A percentile compares a stretch with the other conserved stretches of the same genome.
Evolutionary conservation across 2,329 filamentous ascomycete species (phyloP).

Genomic region (Colletotrichum paranaense): DNA sequence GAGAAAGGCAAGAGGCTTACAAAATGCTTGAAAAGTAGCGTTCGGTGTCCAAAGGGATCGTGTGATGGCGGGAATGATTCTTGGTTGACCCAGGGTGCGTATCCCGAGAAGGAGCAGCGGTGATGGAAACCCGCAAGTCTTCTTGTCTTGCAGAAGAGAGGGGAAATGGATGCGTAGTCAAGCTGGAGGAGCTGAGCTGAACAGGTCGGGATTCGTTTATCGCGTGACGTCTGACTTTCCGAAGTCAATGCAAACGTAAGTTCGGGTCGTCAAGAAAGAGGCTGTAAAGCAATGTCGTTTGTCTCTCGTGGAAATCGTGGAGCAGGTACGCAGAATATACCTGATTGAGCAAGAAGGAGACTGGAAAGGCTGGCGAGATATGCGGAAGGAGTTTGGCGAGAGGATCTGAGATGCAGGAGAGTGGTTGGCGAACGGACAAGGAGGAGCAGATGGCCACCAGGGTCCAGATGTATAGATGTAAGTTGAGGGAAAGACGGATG

Average conservation of each 20-base stretch:
- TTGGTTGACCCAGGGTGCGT: background rate
- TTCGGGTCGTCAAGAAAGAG: background rate
- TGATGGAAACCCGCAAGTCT: slow-evolving; percentile 7
- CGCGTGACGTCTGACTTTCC: slow-evolving; percentile 4
- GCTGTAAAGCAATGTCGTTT: background rate
- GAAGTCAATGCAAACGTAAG: background rate
- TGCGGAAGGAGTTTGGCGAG: background rate
- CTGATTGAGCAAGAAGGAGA: background rate
- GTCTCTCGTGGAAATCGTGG: background rate
- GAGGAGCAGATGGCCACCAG: slow-evolving; percentile 20
- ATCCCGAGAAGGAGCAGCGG: background rate
- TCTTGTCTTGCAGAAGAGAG: slow-evolving; percentile 1
- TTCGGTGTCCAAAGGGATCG: background rate
- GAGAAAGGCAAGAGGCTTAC: slow-evolving; percentile 20
- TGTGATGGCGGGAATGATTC: background rate
- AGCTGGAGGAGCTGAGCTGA: background rate
- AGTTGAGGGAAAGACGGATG: slow-evolving; percentile 9
- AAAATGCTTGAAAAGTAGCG: background rate
- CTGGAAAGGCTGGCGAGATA: background rate
- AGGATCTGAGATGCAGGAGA: background rate
- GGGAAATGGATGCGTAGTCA: background rate
- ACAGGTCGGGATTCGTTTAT: background rate
- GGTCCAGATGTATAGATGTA: slow-evolving; percentile 26
- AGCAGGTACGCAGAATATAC: background rate
- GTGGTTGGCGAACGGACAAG: background rate